Evolutionary conservation across 2,329 filamentous ascomycete species (phyloP), one percentile per base, ranked within the genome.

Genomic region (Didymosphaeria variabile): DNA sequence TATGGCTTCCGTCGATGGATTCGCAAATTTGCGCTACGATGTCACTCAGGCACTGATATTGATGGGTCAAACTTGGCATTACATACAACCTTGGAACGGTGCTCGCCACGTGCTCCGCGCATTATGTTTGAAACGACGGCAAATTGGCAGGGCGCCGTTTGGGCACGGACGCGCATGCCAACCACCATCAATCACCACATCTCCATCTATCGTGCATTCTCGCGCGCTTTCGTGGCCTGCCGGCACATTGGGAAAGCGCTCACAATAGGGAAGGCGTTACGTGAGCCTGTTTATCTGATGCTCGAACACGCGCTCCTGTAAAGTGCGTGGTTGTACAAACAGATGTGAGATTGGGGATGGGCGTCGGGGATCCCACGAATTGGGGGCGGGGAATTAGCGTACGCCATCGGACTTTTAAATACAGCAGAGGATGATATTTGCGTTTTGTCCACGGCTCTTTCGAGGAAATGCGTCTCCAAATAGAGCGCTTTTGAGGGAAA

Each of bases 61-160:
- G 1, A 19, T 19, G 23, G 19, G 9, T 12, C 4, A 36, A 31
- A 1, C 40, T 55, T 55, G 52, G 52, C 52, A 46, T 46, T 32
- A 34, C 40, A 34, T n/a, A 29, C 19, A 44, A 23, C 6, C 6
- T 12, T 2, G 9, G 4, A 13, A 42, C 26, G 15, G 4, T 42
- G 17, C 19, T 26, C 32, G 34, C 32, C 32, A 40, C 34, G 10
- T 29, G 46, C 32, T 6, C 31, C 49, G 49, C 36, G 50, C 21
- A 29, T n/a, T 45, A 21, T 45, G 52, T 23, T 55, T 55, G 52
- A 55, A 55, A 55, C 52, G n/a, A 15, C 23, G 38, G 52, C n/a
- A 46, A 36, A 46, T 55, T 55, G 52, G 21, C 51, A 29, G 23
- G 7, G 36, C 34, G 49, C 21, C 36, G 36, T 38, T 29, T 19